Evolutionary conservation across 1,284 basidiomycete genomes (phyloP).

Genomic region (Albatrellus sp.): DNA sequence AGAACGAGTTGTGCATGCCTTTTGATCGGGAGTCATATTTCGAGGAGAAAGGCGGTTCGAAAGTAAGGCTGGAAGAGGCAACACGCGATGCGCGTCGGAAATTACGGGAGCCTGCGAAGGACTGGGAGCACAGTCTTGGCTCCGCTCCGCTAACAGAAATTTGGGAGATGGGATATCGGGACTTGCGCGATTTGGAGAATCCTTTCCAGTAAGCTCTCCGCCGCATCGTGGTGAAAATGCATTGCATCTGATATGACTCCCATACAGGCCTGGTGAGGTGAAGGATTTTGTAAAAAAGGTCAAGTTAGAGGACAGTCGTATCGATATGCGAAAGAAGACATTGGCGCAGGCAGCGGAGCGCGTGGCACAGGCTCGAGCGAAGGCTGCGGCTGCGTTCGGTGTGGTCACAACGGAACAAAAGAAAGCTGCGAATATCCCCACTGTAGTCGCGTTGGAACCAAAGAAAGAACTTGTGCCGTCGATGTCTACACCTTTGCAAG

Average conservation of each 20-base stretch:
- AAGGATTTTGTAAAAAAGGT: constrained; percentile 62
- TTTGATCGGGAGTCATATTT: constrained; percentile 63
- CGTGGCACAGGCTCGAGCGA: constrained; percentile 29
- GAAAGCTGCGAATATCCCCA: constrained; percentile 12
- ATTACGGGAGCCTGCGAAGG: constrained; percentile 39
- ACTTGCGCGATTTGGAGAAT: constrained; percentile 45
- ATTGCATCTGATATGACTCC: constrained; percentile 3
- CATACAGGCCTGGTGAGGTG: constrained; percentile 48
- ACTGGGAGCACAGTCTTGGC: constrained; percentile 52
- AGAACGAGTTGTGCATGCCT: constrained; percentile 62
- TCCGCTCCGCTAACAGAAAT: constrained; percentile 61
- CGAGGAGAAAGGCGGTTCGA: constrained; percentile 31
- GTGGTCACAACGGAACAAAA: background rate
- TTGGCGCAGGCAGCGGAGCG: constrained; percentile 37
- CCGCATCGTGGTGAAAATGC: constrained; percentile 4
- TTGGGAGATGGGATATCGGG: constrained; percentile 68
- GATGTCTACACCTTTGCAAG: background rate
- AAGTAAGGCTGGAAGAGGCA: constrained; percentile 47
- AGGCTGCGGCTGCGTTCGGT: constrained; percentile 19
- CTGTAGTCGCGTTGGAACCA: constrained; percentile 4
- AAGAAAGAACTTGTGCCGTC: background rate
- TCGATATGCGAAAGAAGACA: constrained; percentile 45
- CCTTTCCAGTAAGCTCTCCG: constrained; percentile 46
- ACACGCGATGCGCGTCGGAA: constrained; percentile 36
- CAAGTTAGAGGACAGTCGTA: constrained; percentile 50